Conservation (phyloP, 1,284 basidiomycete species). For the Earliella scabrosa region DNA sequence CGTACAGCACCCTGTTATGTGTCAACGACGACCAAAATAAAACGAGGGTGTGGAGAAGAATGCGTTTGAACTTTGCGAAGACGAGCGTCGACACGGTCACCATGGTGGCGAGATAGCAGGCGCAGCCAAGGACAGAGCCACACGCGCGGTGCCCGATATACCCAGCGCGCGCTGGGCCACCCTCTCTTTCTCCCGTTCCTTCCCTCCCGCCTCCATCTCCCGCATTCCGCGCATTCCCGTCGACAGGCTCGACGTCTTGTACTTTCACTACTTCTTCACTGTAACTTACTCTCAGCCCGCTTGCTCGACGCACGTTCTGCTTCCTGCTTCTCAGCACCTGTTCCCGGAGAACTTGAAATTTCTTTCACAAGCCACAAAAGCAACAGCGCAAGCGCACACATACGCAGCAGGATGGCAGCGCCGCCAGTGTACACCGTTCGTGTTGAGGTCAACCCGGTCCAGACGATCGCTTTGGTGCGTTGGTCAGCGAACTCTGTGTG, state of each 20-base stretch:
- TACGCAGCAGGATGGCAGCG: slow-evolving; percentile 19
- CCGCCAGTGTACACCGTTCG: slow-evolving; percentile 13
- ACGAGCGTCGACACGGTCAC: slow-evolving; percentile 11
- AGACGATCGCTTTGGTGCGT: slow-evolving; percentile 23
- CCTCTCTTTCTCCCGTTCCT: slow-evolving; percentile 2
- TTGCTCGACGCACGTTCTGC: slow-evolving; percentile 20
- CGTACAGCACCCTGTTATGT: not conserved
- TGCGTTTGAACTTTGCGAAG: not conserved
- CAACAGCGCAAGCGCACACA: slow-evolving; percentile 7
- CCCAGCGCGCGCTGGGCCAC: slow-evolving; percentile 3
- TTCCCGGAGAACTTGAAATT: slow-evolving; percentile 21
- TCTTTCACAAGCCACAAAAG: not conserved
- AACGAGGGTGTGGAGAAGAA: slow-evolving; percentile 7
- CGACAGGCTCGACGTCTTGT: slow-evolving; percentile 38
- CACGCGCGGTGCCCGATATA: slow-evolving; percentile 12
- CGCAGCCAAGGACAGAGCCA: slow-evolving; percentile 14
- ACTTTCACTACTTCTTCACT: slow-evolving; percentile 21
- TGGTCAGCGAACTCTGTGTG: not conserved
- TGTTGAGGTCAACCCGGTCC: slow-evolving; percentile 13
- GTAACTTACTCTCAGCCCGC: slow-evolving; percentile 22
- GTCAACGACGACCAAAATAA: slow-evolving; percentile 10
- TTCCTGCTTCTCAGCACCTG: not conserved
- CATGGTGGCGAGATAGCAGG: slow-evolving; percentile 18
- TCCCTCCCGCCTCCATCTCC: slow-evolving; percentile 9
- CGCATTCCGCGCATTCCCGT: slow-evolving; percentile 27